Base-by-base conservation (phyloP, 2,329 filamentous ascomycete genomes). In the Fusarium verticillioides region DNA sequence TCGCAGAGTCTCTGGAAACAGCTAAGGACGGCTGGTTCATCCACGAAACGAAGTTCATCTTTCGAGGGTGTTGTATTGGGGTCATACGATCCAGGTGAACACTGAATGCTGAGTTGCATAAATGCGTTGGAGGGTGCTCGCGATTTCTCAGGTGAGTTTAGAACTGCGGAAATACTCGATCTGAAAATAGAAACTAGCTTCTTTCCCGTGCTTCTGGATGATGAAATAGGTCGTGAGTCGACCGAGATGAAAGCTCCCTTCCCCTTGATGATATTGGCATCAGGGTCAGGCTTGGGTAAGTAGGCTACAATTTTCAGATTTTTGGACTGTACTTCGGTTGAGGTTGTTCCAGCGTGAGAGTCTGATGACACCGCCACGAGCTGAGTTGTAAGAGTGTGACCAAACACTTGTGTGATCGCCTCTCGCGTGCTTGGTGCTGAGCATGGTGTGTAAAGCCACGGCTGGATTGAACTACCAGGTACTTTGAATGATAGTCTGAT, bases 1-100 rank as follows among this genome's bases (percentile, higher is more conserved):
- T 78, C 74, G 28, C 86, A 87, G 23, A 89, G 77, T 3, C 71
- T 71, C 39, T 84, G 83, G 56, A 90, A 89, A 23, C 84, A 79
- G n/a, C 82, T 74, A 4, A 89, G 70, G 0, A 89, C 49, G 5
- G 60, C 54, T 5, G 79, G 53, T 69, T 91, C 87, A 57, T 93
- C 84, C 9, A 83, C 84, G 76, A 95, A 94, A 2, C 94, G 77
- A 4, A 95, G 86, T 75, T 94, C 89, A 63, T 94, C 90, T 78
- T 95, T 95, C 7, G 89, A 84, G 7, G 92, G 89, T 67, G 94
- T 90, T 10, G 95, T 81, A 73, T 95, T 95, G 3, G 87, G 84
- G 80, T 95, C 93, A 75, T 95, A 95, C 65, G 85, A 90, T 34
- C 86, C 86, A 2, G 83, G 78, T 0, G 89, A 87, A 76, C 92